Evolutionary conservation across 2,329 filamentous ascomycete species (phyloP).

Genomic region (Fusarium caatingaense): DNA sequence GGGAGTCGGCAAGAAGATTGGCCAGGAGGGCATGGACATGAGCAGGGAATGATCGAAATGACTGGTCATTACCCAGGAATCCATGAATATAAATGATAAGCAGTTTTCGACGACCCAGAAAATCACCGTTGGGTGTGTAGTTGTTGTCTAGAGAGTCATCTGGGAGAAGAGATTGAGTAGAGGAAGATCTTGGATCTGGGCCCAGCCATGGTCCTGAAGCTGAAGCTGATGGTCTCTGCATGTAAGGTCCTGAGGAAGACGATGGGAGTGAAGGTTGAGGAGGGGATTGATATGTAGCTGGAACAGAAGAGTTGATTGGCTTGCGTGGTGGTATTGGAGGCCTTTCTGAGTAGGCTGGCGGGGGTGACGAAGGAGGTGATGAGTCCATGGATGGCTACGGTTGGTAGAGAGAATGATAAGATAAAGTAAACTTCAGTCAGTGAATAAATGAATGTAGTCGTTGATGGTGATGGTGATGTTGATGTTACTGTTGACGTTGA

Average conservation of each 20-base stretch:
- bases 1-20: slow-evolving; percentile 73
- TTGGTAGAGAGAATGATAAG: not conserved
- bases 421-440: not conserved
- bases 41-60: slow-evolving; percentile 87
- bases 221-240: not conserved
- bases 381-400: slow-evolving; percentile 15
- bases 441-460: not conserved
- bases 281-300: slow-evolving; percentile 12
- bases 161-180: slow-evolving; percentile 58
- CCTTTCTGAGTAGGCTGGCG: slow-evolving; percentile 32
- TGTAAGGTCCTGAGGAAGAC: slow-evolving; percentile 12
- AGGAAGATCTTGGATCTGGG: slow-evolving; percentile 62
- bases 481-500: not conserved
- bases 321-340: slow-evolving; percentile 32
- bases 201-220: slow-evolving; percentile 36
- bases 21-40: slow-evolving; percentile 84
- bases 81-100: slow-evolving; percentile 89
- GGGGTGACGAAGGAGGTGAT: slow-evolving; percentile 22
- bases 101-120: slow-evolving; percentile 63
- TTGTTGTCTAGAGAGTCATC: slow-evolving; percentile 20
- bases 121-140: slow-evolving; percentile 10
- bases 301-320: slow-evolving; percentile 19
- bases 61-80: slow-evolving; percentile 89
- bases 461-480: not conserved
- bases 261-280: not conserved